Conservation (phyloP, 1,139 yeast genomes). For the Geotrichum carabidarum region DNA sequence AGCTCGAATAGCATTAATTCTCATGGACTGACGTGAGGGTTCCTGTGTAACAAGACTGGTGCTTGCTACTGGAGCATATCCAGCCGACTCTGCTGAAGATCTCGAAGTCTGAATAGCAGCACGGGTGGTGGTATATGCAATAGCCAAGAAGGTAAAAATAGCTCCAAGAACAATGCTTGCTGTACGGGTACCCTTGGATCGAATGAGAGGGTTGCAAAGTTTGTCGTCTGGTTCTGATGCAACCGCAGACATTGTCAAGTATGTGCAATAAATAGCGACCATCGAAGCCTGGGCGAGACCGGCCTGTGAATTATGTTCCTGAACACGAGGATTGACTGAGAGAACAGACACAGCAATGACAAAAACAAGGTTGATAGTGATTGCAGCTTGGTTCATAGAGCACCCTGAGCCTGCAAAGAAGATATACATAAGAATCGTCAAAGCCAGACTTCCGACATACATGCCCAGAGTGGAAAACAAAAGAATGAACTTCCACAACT, state of each 20-base stretch:
- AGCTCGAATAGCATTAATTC: slow-evolving; percentile 82
- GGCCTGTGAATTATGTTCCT: slow-evolving; percentile 88
- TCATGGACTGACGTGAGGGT: slow-evolving; percentile 67
- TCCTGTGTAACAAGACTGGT: slow-evolving; percentile 45
- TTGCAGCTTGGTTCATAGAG: slow-evolving; percentile 84
- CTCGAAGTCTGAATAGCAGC: slow-evolving; percentile 65
- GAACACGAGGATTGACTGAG: slow-evolving; percentile 77
- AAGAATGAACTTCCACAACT: slow-evolving; percentile 73
- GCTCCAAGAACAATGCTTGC: slow-evolving; percentile 87
- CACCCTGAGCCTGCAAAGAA: slow-evolving; percentile 85
- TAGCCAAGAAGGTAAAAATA: slow-evolving; percentile 85
- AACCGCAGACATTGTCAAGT: slow-evolving; percentile 86
- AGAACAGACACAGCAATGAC: slow-evolving; percentile 59
- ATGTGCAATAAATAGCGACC: slow-evolving; percentile 92
- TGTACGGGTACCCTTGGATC: slow-evolving; percentile 87
- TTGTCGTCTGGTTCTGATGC: slow-evolving; percentile 95
- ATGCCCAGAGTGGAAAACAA: slow-evolving; percentile 82
- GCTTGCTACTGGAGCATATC: slow-evolving; percentile 37
- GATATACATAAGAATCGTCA: slow-evolving; percentile 75
- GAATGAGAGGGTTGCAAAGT: slow-evolving; percentile 81
- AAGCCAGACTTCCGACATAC: slow-evolving; percentile 67
- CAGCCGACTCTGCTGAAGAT: slow-evolving; percentile 25
- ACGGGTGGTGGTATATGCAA: slow-evolving; percentile 94
- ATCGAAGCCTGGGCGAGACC: slow-evolving; percentile 96
- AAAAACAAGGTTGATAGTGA: slow-evolving; percentile 66